Base-by-base conservation (phyloP, 495 filamentous ascomycete species). In the Daldinia bambusicola region DNA sequence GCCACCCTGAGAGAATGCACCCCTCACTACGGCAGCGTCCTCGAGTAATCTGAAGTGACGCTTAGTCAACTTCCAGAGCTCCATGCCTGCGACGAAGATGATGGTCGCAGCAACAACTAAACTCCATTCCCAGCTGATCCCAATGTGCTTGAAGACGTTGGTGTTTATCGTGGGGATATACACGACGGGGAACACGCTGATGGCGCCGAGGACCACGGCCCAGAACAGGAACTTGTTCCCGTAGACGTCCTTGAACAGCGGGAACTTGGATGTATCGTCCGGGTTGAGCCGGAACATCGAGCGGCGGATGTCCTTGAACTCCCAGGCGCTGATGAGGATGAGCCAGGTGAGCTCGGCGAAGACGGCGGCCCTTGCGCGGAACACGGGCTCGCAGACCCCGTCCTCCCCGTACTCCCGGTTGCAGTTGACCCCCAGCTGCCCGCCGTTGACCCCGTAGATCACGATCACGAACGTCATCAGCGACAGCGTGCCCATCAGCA, bases 271-370 rank as follows among this genome's bases (percentile, higher is more conserved):
- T 10, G 71, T 70, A 32, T 82, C 77, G 61, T 87, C 84, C 16
- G 87, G 86, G 62, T 91, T 86, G 45, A 93, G 83, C 32, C 86
- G 86, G 81, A 93, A 92, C 74, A 93, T 79, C 45, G 86, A 89
- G 4, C 89, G 86, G 1, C 89, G 87, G 66, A 93, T 87, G 75
- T 87, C 83, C 77, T 91, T 92, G 72, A 92, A 88, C 78, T 93
- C 90, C 89, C 90, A 92, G 3, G 91, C 91, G 26, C 86, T 88
- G 70, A 93, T 84, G 6, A 93, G 86, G 20, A 92, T 85, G 48
- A 92, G 80, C 83, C 89, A 93, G 0, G 91, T 93, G 16, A 94
- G 83, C 51, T 89, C 90, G 14, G 88, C 90, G 70, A 94, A 96
- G 7, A 89, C 89, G 34, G 93, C 90, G 0, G 91, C 90, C 13